phyloP scores from a whole-genome alignment of 176 grass and related monocot species.

The Carex pumila region DNA sequence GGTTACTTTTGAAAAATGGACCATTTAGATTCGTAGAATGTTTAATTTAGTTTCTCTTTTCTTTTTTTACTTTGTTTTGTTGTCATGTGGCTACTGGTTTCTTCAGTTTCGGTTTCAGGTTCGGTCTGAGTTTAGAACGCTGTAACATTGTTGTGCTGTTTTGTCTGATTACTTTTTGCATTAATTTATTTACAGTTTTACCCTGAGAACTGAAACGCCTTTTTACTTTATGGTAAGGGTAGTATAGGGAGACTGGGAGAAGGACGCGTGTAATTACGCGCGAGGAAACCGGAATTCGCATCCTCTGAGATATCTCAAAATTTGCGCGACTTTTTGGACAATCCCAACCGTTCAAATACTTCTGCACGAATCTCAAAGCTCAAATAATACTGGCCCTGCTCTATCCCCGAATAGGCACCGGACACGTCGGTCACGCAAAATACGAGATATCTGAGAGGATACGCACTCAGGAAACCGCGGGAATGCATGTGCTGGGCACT shows the following conservation, averaged over 20 bases:
- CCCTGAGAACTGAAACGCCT: not conserved
- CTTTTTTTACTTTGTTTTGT: not conserved
- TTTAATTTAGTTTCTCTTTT: not conserved
- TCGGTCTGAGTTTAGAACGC: not conserved
- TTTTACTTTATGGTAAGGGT: not conserved
- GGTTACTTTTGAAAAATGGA: not conserved
- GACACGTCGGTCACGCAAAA: too few relatives aligned
- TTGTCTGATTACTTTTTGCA: slow-evolving; percentile 11
- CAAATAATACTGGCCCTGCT: too few relatives aligned
- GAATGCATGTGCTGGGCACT: not conserved
- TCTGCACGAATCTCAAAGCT: too few relatives aligned
- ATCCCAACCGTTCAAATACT: too few relatives aligned
- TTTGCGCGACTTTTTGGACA: too few relatives aligned
- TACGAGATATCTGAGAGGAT: too few relatives aligned
- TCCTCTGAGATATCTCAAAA: too few relatives aligned
- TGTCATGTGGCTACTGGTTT: not conserved
- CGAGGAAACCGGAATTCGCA: not conserved
- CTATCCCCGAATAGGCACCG: too few relatives aligned
- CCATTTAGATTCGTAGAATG: not conserved
- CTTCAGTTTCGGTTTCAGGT: not conserved
- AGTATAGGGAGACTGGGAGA: not conserved
- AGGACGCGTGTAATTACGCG: not conserved
- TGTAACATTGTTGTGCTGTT: not conserved
- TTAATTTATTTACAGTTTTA: not conserved
- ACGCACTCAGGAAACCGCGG: not conserved